These are phyloP conservation scores for Camelina hispida DNA, from an alignment of 345 rosid genomes.

Conservation along the genomic window DNA sequence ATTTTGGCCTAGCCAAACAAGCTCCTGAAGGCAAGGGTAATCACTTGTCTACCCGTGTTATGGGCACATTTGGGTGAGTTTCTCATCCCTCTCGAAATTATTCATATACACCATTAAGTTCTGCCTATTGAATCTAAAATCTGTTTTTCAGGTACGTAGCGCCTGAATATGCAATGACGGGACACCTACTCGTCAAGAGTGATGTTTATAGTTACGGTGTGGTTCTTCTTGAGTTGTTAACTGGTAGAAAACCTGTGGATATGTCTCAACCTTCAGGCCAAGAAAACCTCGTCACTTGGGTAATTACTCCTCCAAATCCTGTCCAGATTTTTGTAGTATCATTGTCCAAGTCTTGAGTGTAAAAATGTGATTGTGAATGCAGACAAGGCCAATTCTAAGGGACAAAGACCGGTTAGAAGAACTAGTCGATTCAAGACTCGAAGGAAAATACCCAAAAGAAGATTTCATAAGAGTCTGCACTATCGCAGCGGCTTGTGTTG, in stretches of 20 bases:
- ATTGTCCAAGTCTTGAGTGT: constrained; percentile 19
- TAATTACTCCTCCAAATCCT: constrained; percentile 40
- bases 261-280: constrained; percentile 99
- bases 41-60: constrained; percentile 94
- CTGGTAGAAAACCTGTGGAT: constrained; percentile 96
- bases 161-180: constrained; percentile 99
- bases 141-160: constrained; percentile 81
- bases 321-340: constrained; percentile 1
- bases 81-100: neutral
- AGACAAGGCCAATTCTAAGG: constrained; percentile 96
- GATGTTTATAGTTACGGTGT: constrained; percentile 99
- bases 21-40: constrained; percentile 99
- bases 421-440: constrained; percentile 80
- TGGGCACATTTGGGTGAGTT: constrained; percentile 99
- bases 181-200: constrained; percentile 95
- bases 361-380: constrained; percentile 39
- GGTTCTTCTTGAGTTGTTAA: constrained; percentile 90
- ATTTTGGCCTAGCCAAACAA: constrained; percentile 98
- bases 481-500: constrained; percentile 96
- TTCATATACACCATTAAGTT: neutral
- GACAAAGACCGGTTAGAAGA: constrained; percentile 93
- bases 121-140: constrained; percentile 10
- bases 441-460: constrained; percentile 87
- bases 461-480: constrained; percentile 94
- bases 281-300: constrained; percentile 99